These are phyloP conservation scores for Exophiala oligosperma DNA, from an alignment of 2,329 filamentous ascomycete genomes.

Conservation along the genomic window DNA sequence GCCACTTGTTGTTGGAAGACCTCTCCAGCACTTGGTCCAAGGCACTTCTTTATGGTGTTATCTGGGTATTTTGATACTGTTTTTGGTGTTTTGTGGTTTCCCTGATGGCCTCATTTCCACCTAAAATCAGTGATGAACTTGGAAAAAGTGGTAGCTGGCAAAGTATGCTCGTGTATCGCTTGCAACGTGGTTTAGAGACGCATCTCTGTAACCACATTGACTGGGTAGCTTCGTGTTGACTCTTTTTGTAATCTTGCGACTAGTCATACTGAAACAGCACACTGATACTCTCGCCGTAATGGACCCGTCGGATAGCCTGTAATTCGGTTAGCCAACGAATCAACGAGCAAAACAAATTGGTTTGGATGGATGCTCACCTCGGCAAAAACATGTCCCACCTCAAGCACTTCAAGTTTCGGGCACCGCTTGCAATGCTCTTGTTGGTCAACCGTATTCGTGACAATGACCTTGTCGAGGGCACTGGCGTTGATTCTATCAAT, in stretches of 20 bases:
- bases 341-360: neutral
- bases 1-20: slow-evolving; percentile 14
- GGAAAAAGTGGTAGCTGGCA: neutral
- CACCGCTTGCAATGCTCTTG: slow-evolving; percentile 74
- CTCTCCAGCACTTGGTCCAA: slow-evolving; percentile 32
- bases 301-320: slow-evolving; percentile 85
- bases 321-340: slow-evolving; percentile 28
- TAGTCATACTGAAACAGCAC: slow-evolving; percentile 86
- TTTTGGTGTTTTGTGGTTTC: slow-evolving; percentile 12
- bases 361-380: slow-evolving; percentile 58
- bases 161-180: neutral
- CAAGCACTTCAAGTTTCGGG: slow-evolving; percentile 86
- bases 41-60: slow-evolving; percentile 13
- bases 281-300: slow-evolving; percentile 97
- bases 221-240: neutral
- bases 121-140: neutral
- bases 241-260: neutral
- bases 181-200: neutral
- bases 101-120: neutral
- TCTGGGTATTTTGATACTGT: neutral
- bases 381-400: slow-evolving; percentile 84
- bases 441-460: slow-evolving; percentile 94
- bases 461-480: slow-evolving; percentile 86
- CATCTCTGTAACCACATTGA: too few species aligned
- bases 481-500: slow-evolving; percentile 93